A percentile compares a stretch with the other conserved stretches of the same genome.
Conservation (phyloP, 2,329 filamentous ascomycete genomes). For the Hypocrella siamensis region DNA sequence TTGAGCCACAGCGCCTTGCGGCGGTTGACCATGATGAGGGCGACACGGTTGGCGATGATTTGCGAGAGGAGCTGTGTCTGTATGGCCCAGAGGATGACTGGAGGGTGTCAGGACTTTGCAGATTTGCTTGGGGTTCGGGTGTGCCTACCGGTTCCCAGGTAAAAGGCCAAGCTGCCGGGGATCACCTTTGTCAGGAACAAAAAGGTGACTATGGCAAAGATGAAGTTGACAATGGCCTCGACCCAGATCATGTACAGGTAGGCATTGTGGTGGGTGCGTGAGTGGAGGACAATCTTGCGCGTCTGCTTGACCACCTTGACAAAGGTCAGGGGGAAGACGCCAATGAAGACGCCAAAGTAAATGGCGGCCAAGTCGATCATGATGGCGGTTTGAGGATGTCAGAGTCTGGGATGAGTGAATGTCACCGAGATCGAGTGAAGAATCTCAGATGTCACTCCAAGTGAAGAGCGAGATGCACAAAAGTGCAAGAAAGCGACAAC, state of each 20-base stretch:
- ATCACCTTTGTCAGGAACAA: slow-evolving; percentile 10
- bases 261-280: slow-evolving; percentile 6
- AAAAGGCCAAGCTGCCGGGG: slow-evolving; percentile 3
- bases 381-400: not conserved
- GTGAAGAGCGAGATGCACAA: too few species aligned
- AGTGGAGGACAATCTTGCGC: slow-evolving; percentile 6
- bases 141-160: slow-evolving; percentile 4
- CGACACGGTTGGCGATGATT: slow-evolving; percentile 28
- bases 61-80: slow-evolving; percentile 25
- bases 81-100: slow-evolving; percentile 7
- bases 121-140: not conserved
- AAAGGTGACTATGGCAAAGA: slow-evolving; percentile 11
- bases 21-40: slow-evolving; percentile 22
- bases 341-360: slow-evolving; percentile 12
- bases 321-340: slow-evolving; percentile 12
- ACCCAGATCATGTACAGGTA: slow-evolving; percentile 14
- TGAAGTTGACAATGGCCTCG: slow-evolving; percentile 10
- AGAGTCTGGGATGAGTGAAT: too few species aligned
- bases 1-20: slow-evolving; percentile 17
- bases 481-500: too few species aligned
- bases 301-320: slow-evolving; percentile 10
- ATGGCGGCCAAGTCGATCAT: slow-evolving; percentile 9
- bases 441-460: too few species aligned
- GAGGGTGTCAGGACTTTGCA: not conserved
- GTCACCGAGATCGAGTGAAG: too few species aligned